Evolutionary conservation across 148 eudicot genomes (phyloP).

Genomic region (Cornus florida): DNA sequence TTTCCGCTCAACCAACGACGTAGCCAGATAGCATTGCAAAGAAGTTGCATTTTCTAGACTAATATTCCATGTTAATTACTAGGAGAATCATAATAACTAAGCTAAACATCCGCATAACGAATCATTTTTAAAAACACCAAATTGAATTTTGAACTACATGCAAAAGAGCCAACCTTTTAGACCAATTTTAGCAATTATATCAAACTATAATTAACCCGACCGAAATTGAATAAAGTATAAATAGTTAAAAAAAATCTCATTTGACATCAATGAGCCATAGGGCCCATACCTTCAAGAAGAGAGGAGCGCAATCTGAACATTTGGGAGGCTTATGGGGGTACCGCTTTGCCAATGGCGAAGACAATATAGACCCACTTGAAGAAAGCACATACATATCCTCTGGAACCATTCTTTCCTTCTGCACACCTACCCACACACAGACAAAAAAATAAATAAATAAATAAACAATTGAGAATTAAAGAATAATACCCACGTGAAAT

Average conservation of each 20-base stretch:
- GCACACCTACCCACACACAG: slow-evolving; percentile 64
- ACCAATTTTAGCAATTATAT: no score
- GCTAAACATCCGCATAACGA: no score
- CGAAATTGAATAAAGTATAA: neutral
- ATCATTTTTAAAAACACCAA: neutral
- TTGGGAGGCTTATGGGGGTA: slow-evolving; percentile 94
- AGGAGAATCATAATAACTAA: no score
- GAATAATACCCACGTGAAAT: slow-evolving; percentile 5
- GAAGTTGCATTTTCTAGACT: no score
- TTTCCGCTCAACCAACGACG: no score
- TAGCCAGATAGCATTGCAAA: no score
- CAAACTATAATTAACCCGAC: neutral
- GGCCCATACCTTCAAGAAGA: slow-evolving; percentile 70
- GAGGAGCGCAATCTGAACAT: slow-evolving; percentile 89
- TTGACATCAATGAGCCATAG: neutral
- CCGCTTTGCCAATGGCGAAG: slow-evolving; percentile 59
- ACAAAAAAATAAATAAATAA: neutral
- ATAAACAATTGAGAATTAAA: neutral
- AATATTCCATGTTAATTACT: no score
- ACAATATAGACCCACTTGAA: slow-evolving; percentile 54
- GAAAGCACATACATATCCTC: slow-evolving; percentile 95
- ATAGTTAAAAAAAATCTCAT: neutral
- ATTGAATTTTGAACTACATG: neutral
- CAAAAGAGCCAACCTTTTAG: neutral
- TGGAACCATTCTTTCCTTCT: slow-evolving; percentile 92